Evolutionary conservation across 768 basidiomycete species (phyloP).

Genomic region (Termitomyces sp.): DNA sequence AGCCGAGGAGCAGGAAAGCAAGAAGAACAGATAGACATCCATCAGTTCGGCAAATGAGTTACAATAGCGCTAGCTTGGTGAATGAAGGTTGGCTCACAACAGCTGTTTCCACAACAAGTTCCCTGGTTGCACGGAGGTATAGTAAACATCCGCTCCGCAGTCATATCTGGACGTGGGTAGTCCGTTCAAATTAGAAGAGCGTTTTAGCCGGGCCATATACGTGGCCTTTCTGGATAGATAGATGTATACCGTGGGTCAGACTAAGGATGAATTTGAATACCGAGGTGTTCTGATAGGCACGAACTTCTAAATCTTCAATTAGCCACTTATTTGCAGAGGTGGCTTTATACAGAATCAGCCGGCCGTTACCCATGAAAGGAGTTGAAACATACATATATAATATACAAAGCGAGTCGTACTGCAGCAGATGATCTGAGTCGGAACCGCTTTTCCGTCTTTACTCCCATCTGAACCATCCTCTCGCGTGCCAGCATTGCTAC

Average conservation of each 20-base stretch:
- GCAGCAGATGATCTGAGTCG: constrained; percentile 36
- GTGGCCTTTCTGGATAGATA: not conserved
- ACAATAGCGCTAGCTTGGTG: not conserved
- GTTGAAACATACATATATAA: constrained; percentile 13
- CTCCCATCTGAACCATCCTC: constrained; percentile 14
- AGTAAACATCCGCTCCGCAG: constrained; percentile 14
- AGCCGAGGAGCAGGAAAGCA: constrained; percentile 47
- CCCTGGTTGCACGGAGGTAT: constrained; percentile 19
- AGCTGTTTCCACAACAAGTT: constrained; percentile 4
- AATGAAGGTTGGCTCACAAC: not conserved
- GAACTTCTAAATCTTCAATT: not conserved
- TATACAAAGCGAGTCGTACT: constrained; percentile 1
- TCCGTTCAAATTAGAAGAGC: constrained; percentile 13
- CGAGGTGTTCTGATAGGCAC: constrained; percentile 1
- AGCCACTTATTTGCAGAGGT: constrained; percentile 10
- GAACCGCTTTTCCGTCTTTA: constrained; percentile 23
- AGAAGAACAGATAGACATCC: constrained; percentile 45
- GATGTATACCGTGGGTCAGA: constrained; percentile 14
- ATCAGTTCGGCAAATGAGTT: not conserved
- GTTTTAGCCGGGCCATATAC: not conserved
- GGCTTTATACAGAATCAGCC: not conserved
- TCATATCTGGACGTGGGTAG: constrained; percentile 4
- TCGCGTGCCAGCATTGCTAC: constrained; percentile 1
- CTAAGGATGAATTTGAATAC: not conserved
- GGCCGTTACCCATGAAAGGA: constrained; percentile 1